Evolutionary conservation across 2,329 filamentous ascomycete species (phyloP).

Genomic region (Mycosphaerelloides madeirae): DNA sequence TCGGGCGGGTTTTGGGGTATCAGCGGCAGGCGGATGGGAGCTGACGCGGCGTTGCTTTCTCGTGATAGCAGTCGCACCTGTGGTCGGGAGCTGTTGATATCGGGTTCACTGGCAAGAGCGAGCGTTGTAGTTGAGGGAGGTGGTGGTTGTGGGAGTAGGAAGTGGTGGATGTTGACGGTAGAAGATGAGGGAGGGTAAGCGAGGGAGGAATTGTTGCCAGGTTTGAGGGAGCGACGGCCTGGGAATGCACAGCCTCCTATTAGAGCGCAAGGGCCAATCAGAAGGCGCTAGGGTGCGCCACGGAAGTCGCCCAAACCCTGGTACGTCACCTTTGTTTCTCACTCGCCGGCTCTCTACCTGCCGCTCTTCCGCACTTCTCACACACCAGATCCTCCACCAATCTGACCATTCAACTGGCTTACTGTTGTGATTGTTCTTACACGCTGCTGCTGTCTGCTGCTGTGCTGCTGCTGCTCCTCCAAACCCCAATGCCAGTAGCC

Average conservation of each 20-base stretch:
- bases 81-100: not conserved
- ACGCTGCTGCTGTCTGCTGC: too few relatives aligned
- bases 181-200: not conserved
- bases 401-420: too few relatives aligned
- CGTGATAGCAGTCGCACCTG: not conserved
- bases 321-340: not conserved
- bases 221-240: not conserved
- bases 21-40: not conserved
- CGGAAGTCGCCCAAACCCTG: not conserved
- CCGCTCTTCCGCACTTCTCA: too few relatives aligned
- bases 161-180: not conserved
- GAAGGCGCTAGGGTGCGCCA: not conserved
- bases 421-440: too few relatives aligned
- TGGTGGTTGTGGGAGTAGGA: not conserved
- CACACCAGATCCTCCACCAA: too few relatives aligned
- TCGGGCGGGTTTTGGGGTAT: not conserved
- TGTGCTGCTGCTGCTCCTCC: too few relatives aligned
- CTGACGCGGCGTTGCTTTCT: conserved; percentile 8
- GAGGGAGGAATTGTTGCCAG: not conserved
- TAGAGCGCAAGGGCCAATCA: not conserved
- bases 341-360: too few relatives aligned
- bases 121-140: not conserved
- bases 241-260: not conserved
- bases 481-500: too few relatives aligned
- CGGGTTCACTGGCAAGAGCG: not conserved